These are phyloP conservation scores for Wickerhamomyces bovis DNA, from an alignment of 805 yeast species.

Conservation along the genomic window DNA sequence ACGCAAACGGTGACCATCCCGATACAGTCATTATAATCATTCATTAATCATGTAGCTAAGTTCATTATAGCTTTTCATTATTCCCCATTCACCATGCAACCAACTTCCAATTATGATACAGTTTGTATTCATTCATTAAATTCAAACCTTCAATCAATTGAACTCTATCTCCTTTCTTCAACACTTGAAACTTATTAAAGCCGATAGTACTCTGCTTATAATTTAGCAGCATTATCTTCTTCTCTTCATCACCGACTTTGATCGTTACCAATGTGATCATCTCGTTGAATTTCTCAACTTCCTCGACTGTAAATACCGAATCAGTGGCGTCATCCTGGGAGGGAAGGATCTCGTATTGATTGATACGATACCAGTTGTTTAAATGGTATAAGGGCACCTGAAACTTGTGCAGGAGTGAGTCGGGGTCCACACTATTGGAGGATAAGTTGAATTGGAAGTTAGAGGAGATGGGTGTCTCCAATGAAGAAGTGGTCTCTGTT, in stretches of 20 bases:
- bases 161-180: slow-evolving; percentile 13
- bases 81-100: background rate
- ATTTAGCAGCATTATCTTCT: slow-evolving; percentile 11
- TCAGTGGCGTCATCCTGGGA: background rate
- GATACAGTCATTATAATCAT: background rate
- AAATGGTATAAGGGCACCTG: slow-evolving; percentile 16
- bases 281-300: slow-evolving; percentile 10
- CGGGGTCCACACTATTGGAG: slow-evolving; percentile 1
- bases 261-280: slow-evolving; percentile 8
- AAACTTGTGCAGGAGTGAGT: slow-evolving; percentile 4
- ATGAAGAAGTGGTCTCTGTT: background rate
- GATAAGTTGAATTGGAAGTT: slow-evolving; percentile 3
- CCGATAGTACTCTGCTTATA: slow-evolving; percentile 11
- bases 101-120: slow-evolving; percentile 20
- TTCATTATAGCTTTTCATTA: background rate
- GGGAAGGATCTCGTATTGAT: slow-evolving; percentile 7
- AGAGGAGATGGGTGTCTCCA: background rate
- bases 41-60: background rate
- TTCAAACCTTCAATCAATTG: slow-evolving; percentile 6
- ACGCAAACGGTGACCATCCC: too few species aligned
- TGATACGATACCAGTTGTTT: slow-evolving; percentile 19
- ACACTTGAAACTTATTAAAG: slow-evolving; percentile 6
- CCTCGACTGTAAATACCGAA: slow-evolving; percentile 2
- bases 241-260: background rate
- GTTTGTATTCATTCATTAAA: slow-evolving; percentile 2